These are phyloP conservation scores for Brettanomyces anomalus DNA, from an alignment of 805 yeast genomes.

Conservation along the genomic window DNA sequence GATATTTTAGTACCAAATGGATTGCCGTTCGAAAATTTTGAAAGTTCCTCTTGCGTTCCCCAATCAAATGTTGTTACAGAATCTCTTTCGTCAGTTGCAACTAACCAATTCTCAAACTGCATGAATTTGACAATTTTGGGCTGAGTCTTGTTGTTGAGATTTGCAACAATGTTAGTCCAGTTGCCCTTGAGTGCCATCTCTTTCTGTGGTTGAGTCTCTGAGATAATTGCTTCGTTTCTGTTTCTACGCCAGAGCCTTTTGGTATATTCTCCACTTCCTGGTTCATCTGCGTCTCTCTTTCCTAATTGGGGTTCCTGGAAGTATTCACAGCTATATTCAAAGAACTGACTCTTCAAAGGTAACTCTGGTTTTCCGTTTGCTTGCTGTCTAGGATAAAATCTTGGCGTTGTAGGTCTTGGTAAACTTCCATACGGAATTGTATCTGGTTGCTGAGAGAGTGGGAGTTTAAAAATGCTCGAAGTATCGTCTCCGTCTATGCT, in stretches of 20 bases:
- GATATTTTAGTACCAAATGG: conserved; percentile 85
- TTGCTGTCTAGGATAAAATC: conserved; percentile 31
- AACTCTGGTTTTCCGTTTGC: conserved; percentile 32
- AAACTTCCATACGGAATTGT: conserved; percentile 31
- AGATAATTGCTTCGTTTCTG: conserved; percentile 78
- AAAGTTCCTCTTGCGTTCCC: conserved; percentile 48
- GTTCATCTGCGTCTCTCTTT: conserved; percentile 76
- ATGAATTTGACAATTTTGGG: conserved; percentile 75
- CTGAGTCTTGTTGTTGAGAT: conserved; percentile 65
- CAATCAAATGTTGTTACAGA: conserved; percentile 85
- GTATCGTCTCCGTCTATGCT: conserved; percentile 12
- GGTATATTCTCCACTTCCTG: conserved; percentile 81
- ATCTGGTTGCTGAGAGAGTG: conserved; percentile 16
- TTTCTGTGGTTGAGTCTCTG: conserved; percentile 86
- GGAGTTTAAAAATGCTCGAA: conserved; percentile 15
- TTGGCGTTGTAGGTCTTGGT: conserved; percentile 48
- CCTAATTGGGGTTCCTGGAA: conserved; percentile 96
- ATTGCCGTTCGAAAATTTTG: conserved; percentile 73
- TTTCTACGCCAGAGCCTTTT: conserved; percentile 82
- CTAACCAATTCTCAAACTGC: conserved; percentile 81
- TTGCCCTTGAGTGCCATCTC: conserved; percentile 73
- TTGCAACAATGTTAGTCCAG: conserved; percentile 60
- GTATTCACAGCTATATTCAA: conserved; percentile 77
- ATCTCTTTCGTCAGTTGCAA: conserved; percentile 77
- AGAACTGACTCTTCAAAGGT: conserved; percentile 53